Conservation (phyloP, 768 basidiomycete genomes). For the Kwoniella bestiolae region DNA sequence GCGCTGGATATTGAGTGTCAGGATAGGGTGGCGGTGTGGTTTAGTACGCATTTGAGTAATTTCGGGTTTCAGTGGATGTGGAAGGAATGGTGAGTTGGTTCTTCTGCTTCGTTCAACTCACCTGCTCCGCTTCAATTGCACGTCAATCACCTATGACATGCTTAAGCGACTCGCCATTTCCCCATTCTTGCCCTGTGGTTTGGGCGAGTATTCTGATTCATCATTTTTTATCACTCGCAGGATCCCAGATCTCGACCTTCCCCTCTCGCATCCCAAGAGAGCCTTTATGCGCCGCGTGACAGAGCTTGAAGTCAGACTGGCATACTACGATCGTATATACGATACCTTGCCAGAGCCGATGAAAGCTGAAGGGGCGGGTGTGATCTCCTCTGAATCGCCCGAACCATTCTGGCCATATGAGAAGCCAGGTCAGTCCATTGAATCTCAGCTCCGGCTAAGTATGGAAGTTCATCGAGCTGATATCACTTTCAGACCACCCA, state of each 20-base stretch:
- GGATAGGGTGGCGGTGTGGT: slow-evolving; percentile 89
- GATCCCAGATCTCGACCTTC: slow-evolving; percentile 79
- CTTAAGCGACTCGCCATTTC: not conserved
- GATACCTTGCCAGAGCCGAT: slow-evolving; percentile 82
- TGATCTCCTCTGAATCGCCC: slow-evolving; percentile 82
- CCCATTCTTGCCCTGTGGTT: too few relatives aligned
- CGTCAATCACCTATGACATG: too few relatives aligned
- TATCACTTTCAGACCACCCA: slow-evolving; percentile 66
- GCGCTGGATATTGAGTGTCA: slow-evolving; percentile 85
- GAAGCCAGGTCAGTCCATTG: slow-evolving; percentile 43
- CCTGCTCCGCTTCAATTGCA: too few relatives aligned
- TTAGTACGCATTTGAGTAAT: slow-evolving; percentile 93
- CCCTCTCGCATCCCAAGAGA: slow-evolving; percentile 79
- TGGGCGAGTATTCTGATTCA: not conserved
- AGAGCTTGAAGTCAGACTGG: slow-evolving; percentile 85
- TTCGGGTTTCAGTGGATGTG: slow-evolving; percentile 98
- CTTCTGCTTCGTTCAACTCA: too few relatives aligned
- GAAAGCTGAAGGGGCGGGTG: slow-evolving; percentile 71
- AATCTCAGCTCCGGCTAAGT: not conserved
- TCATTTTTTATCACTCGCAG: slow-evolving; percentile 59
- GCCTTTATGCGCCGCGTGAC: slow-evolving; percentile 83
- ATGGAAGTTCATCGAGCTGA: not conserved
- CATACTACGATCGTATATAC: slow-evolving; percentile 89
- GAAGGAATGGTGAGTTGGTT: slow-evolving; percentile 95
- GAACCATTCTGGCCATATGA: slow-evolving; percentile 56